Percentiles rank a stretch among this genome's conserved stretches.
phyloP scores from a whole-genome alignment of 1,284 basidiomycete genomes.

The Phylloporus gajari region DNA sequence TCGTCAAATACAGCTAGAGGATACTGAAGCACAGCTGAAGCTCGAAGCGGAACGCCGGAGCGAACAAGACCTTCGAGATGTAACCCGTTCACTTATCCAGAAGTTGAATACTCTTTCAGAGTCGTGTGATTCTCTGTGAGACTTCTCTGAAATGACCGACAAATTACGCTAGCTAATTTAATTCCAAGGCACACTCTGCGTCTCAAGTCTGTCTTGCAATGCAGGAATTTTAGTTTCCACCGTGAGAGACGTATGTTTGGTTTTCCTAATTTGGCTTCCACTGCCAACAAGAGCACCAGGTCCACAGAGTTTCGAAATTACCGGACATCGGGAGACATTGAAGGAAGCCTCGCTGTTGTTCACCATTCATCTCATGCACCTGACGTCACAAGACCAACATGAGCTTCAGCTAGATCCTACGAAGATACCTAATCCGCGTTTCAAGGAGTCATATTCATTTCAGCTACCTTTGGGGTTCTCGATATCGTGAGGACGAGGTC shows the following conservation, averaged over 20 bases:
- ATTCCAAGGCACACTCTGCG: slow-evolving; percentile 29
- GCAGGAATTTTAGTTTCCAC: neutral
- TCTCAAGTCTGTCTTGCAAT: slow-evolving; percentile 18
- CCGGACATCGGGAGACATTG: slow-evolving; percentile 29
- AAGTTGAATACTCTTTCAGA: slow-evolving; percentile 35
- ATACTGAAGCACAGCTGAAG: slow-evolving; percentile 34
- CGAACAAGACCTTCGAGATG: slow-evolving; percentile 32
- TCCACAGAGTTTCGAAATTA: slow-evolving; percentile 30
- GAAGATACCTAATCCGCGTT: slow-evolving; percentile 51
- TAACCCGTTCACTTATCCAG: slow-evolving; percentile 33
- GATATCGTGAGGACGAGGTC: slow-evolving; percentile 48
- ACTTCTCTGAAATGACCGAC: neutral
- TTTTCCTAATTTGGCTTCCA: neutral
- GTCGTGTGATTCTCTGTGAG: slow-evolving; percentile 35
- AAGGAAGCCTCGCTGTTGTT: slow-evolving; percentile 46
- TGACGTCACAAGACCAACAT: slow-evolving; percentile 56
- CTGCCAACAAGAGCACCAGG: slow-evolving; percentile 14
- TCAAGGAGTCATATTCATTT: slow-evolving; percentile 46
- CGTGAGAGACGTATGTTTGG: slow-evolving; percentile 17
- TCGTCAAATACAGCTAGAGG: slow-evolving; percentile 36
- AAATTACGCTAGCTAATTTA: neutral
- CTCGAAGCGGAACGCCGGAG: slow-evolving; percentile 25
- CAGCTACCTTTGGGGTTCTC: slow-evolving; percentile 45
- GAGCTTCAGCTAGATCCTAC: slow-evolving; percentile 51
- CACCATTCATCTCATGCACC: slow-evolving; percentile 49